Evolutionary conservation across 192 early-diverging fungal genomes (phyloP), one percentile per base, ranked within the genome.

Genomic region (Coemansia sp.): DNA sequence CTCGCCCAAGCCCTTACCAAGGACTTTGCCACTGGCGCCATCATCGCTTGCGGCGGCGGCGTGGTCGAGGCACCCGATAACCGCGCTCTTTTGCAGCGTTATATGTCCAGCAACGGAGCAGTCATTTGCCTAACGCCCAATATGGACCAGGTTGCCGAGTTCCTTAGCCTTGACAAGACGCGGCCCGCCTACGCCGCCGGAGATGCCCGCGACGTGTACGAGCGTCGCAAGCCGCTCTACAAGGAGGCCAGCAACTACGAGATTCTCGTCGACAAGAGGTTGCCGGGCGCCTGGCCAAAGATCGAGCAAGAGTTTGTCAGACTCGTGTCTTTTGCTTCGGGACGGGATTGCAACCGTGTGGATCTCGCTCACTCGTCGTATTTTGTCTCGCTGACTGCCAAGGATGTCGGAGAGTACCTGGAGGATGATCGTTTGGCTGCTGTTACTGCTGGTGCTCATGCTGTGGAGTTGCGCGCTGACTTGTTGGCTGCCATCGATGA

Each of bases 41-140:
- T 99, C 16, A 87, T 98, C 66, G 91, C 95, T 4, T 97, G 95
- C 73, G 97, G 97, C 38, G 97, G 97, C 41, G 97, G 97, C 22
- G 91, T 98, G 41, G 93, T 99, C 36, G 97, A 99, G 78, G 89
- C 87, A 0, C 81, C 83, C 33, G 88, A 76, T 3, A 91, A 87
- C n/a, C 86, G 95, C n/a, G 72, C 75, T 16, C 62, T 89, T 1
- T 81, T 99, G 65, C 87, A 89, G 63, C 66, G 85, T 52, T 92
- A 93, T 80, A 74, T 78, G 3, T 71, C 75, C 1, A 39, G 70
- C 24, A 87, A 85, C 10, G 89, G 86, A 7, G 79, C 87, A 18
- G 95, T 97, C 9, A 70, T 97, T 2, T 96, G 97, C 78, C 73
- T 98, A 66, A 78, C 66, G 34, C 85, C 81, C 53, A 89, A 92